Base-by-base conservation (phyloP, 2,329 filamentous ascomycete species). In the Xylariaceae sp. region DNA sequence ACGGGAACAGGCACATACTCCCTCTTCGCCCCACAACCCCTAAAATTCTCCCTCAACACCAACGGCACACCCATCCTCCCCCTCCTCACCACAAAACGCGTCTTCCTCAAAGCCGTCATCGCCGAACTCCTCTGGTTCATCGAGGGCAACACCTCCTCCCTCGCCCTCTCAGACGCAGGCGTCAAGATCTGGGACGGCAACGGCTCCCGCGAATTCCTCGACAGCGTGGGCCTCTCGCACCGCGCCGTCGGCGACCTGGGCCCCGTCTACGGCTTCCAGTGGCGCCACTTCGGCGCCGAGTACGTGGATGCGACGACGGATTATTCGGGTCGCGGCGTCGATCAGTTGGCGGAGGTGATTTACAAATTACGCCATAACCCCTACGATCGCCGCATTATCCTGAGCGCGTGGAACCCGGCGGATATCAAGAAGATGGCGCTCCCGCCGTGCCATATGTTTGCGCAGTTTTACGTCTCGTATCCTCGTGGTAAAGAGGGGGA, bases 121-220 rank as follows among this genome's bases (percentile, higher is more conserved):
- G 89, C 87, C 65, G 94, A 99, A 75, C 87, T 99, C 0, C 87
- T 99, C 62, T 99, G 94, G 94, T 99, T 99, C 76, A 82, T 99
- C 67, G 83, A 86, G 50, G 94, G 91, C 70, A 85, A 80, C 69
- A 99, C 94, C 2, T 91, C 90, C 0, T 92, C 90, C 1, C 76
- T 85, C 3, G 79, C 91, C 0, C 85, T 99, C 2, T 87, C 85
- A 61, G 86, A 87, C 10, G 86, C 87, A 1, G 91, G 92, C 35
- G 87, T 99, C 70, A 95, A 95, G 76, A 99, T 99, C 73, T 99
- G 94, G 94, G 94, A 99, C 73, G 93, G 92, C 69, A 99, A 99
- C 72, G 94, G 93, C 49, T 92, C 88, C 51, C 89, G 94, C 68
- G 88, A 87, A 70, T 97, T 89, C 74, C 88, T 99, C 44, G 93